Evolutionary conservation across 106 monocot species (phyloP).

Genomic region (Hemerocallis citrina): DNA sequence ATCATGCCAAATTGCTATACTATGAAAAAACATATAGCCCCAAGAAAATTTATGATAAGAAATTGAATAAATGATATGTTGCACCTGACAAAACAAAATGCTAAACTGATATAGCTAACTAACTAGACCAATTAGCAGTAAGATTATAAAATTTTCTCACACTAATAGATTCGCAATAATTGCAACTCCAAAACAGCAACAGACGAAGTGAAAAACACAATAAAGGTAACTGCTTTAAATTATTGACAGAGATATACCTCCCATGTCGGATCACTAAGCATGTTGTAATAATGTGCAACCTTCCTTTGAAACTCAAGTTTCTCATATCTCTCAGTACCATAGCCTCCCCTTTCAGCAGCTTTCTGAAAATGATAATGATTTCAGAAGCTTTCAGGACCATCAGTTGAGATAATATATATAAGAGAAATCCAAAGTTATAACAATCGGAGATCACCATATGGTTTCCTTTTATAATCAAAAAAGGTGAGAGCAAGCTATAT

Average conservation of each 20-base stretch:
- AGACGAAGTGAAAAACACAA: neutral
- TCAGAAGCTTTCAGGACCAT: neutral
- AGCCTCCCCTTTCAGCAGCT: conserved; percentile 95
- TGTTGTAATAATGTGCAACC: conserved; percentile 57
- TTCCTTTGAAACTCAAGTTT: conserved; percentile 79
- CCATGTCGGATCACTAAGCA: conserved; percentile 61
- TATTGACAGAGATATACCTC: conserved; percentile 37
- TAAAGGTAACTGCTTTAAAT: neutral
- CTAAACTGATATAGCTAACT: neutral
- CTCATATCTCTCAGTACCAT: conserved; percentile 89
- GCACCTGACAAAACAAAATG: neutral
- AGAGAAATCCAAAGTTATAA: no score
- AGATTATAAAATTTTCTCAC: neutral
- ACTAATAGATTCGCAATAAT: neutral
- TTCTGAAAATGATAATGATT: conserved; percentile 39
- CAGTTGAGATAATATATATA: no score
- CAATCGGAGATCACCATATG: no score
- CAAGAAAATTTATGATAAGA: neutral
- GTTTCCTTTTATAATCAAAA: no score
- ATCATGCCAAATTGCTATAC: no score
- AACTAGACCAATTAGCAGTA: neutral
- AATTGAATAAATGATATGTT: neutral
- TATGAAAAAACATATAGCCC: neutral
- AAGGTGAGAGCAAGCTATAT: neutral
- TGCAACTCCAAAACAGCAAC: neutral